These are phyloP conservation scores for Sanghuangporus weigelae DNA, from an alignment of 1,284 basidiomycete genomes.

Conservation along the genomic window DNA sequence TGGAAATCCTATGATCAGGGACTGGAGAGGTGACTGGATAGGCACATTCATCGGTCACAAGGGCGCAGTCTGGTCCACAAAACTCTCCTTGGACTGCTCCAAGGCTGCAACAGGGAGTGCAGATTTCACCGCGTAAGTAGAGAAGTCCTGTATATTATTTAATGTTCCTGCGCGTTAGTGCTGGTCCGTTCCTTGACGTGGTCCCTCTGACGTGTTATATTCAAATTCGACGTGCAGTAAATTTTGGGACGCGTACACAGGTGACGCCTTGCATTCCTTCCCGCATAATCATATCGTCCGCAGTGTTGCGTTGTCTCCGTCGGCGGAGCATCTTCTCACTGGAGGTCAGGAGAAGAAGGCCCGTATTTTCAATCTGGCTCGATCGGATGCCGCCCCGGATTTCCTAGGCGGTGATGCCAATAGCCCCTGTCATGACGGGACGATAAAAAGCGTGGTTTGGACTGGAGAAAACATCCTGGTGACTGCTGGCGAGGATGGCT, in stretches of 20 bases:
- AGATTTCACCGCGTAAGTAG: conserved; percentile 91
- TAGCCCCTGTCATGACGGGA: conserved; percentile 75
- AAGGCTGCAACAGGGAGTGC: conserved; percentile 92
- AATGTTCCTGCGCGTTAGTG: not conserved
- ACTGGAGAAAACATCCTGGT: conserved; percentile 83
- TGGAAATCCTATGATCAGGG: conserved; percentile 92
- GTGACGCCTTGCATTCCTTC: conserved; percentile 85
- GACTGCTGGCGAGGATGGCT: conserved; percentile 87
- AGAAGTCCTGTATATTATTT: not conserved
- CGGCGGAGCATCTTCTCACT: conserved; percentile 69
- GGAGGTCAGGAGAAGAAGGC: conserved; percentile 98
- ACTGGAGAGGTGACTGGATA: conserved; percentile 98
- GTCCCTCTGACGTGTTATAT: conserved; percentile 1
- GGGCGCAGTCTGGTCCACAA: conserved; percentile 97
- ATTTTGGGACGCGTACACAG: conserved; percentile 96
- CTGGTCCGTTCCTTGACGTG: conserved; percentile 13
- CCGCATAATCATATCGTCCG: conserved; percentile 98
- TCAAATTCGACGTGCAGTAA: conserved; percentile 50
- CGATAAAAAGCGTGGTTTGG: conserved; percentile 91
- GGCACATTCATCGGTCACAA: conserved; percentile 99
- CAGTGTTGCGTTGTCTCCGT: conserved; percentile 80
- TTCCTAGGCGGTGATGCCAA: conserved; percentile 59
- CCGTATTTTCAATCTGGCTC: conserved; percentile 84
- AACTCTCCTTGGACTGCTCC: conserved; percentile 83
- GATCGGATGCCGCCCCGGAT: conserved; percentile 84